Percentiles rank a stretch among this genome's conserved stretches.
These are phyloP conservation scores for Aristolochia fimbriata DNA, from an alignment of 164 flowering plant genomes.

Conservation along the genomic window DNA sequence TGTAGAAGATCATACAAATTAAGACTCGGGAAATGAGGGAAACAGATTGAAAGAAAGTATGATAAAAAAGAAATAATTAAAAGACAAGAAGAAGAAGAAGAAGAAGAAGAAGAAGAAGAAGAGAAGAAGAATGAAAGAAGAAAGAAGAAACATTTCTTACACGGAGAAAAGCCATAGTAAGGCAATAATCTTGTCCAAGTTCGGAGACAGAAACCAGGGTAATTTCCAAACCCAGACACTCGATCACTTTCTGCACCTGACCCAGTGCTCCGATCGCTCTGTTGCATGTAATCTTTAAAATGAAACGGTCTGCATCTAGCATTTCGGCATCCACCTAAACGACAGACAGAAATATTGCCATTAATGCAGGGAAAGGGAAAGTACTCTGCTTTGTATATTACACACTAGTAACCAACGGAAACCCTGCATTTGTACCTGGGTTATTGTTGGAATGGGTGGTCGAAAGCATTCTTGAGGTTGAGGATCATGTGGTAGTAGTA, in stretches of 20 bases:
- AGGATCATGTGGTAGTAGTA: background rate
- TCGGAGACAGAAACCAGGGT: background rate
- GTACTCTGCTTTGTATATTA: too few relatives aligned
- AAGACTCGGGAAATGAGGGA: too few relatives aligned
- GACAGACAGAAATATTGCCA: background rate
- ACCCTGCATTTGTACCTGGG: background rate
- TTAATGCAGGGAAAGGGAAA: too few relatives aligned
- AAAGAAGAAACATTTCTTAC: background rate
- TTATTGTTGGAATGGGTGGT: background rate
- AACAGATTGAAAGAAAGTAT: too few relatives aligned
- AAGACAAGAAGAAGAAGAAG: too few relatives aligned
- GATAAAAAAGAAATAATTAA: too few relatives aligned
- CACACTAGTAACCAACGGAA: too few relatives aligned
- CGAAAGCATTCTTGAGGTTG: background rate
- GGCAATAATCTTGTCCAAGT: background rate
- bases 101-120: too few relatives aligned
- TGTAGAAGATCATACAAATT: background rate
- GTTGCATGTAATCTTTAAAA: constrained; percentile 10
- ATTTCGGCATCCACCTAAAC: constrained; percentile 12
- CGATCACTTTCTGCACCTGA: constrained; percentile 4
- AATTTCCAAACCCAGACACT: constrained; percentile 9
- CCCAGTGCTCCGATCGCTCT: constrained; percentile 4
- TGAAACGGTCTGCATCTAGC: constrained; percentile 6
- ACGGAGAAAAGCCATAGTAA: constrained; percentile 1
- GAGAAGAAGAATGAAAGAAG: too few relatives aligned